These are phyloP conservation scores for Ogataea nakhonphanomensis DNA, from an alignment of 805 yeast genomes.

Conservation along the genomic window DNA sequence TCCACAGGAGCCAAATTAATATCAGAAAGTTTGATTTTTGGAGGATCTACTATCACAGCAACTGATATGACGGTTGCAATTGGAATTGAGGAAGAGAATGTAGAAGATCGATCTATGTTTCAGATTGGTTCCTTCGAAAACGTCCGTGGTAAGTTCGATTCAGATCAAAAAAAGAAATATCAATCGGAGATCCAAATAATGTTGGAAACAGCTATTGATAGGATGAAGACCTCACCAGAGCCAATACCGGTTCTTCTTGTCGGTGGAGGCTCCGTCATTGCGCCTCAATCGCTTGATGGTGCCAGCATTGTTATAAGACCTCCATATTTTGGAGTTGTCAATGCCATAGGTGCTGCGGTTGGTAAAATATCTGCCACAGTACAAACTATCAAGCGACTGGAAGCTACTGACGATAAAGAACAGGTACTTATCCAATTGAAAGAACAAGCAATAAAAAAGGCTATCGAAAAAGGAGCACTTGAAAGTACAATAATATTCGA, in stretches of 20 bases:
- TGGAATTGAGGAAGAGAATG: constrained; percentile 9
- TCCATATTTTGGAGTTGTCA: constrained; percentile 40
- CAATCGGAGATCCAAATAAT: constrained; percentile 18
- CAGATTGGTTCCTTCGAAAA: constrained; percentile 19
- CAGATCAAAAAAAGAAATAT: constrained; percentile 1
- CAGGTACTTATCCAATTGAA: constrained; percentile 18
- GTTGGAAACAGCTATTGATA: constrained; percentile 39
- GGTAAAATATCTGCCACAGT: constrained; percentile 38
- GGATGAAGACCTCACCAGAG: constrained; percentile 42
- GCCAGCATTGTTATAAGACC: constrained; percentile 41
- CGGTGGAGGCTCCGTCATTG: constrained; percentile 48
- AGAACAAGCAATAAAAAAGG: constrained; percentile 16
- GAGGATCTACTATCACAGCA: constrained; percentile 2
- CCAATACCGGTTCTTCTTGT: constrained; percentile 41
- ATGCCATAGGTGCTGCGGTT: constrained; percentile 49
- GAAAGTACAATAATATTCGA: constrained; percentile 34
- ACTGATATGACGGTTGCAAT: constrained; percentile 8
- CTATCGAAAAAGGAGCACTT: constrained; percentile 27
- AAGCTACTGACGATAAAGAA: constrained; percentile 8
- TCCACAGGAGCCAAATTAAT: constrained; percentile 5
- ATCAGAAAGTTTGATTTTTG: constrained; percentile 2
- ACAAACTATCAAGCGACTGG: constrained; percentile 11
- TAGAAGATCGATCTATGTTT: constrained; percentile 18
- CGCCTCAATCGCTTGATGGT: constrained; percentile 35
- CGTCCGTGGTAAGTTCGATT: constrained; percentile 23